These are phyloP conservation scores for Simplicillium aogashimaense DNA, from an alignment of 2,329 filamentous ascomycete species.

Conservation along the genomic window DNA sequence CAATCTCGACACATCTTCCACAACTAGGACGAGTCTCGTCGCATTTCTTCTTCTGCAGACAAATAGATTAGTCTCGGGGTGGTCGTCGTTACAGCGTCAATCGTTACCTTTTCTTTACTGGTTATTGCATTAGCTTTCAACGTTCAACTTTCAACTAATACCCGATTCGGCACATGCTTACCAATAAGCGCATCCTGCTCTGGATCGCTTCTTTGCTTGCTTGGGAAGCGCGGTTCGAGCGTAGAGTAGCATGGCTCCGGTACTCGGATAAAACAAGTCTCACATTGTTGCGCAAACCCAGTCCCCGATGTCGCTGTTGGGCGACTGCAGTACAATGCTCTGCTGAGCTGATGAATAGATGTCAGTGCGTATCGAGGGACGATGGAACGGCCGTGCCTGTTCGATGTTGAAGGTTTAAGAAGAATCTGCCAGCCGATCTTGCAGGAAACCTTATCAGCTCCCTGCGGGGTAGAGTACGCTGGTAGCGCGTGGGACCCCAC, in stretches of 20 bases:
- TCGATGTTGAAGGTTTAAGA: too few species aligned
- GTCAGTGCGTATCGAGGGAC: too few species aligned
- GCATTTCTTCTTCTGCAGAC: slow-evolving; percentile 45
- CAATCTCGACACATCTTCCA: slow-evolving; percentile 38
- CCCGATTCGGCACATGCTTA: slow-evolving; percentile 18
- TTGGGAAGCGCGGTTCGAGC: slow-evolving; percentile 41
- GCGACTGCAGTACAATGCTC: too few species aligned
- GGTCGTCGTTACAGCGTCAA: not conserved
- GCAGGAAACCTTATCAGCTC: too few species aligned
- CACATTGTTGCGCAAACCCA: too few species aligned
- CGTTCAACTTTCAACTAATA: slow-evolving; percentile 5
- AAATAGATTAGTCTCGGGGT: not conserved
- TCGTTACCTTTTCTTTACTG: slow-evolving; percentile 44
- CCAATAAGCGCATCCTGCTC: slow-evolving; percentile 45
- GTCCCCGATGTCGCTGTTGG: too few species aligned
- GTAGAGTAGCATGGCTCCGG: slow-evolving; percentile 36
- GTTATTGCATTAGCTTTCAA: slow-evolving; percentile 8
- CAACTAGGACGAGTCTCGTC: slow-evolving; percentile 42
- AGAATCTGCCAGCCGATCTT: too few species aligned
- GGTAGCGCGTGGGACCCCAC: too few species aligned
- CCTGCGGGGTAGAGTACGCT: too few species aligned
- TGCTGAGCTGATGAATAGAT: too few species aligned
- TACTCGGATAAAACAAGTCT: too few species aligned
- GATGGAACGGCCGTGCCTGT: too few species aligned
- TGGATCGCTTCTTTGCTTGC: slow-evolving; percentile 40